phyloP scores from a whole-genome alignment of 106 monocot genomes.

The Ottelia alismoides region DNA sequence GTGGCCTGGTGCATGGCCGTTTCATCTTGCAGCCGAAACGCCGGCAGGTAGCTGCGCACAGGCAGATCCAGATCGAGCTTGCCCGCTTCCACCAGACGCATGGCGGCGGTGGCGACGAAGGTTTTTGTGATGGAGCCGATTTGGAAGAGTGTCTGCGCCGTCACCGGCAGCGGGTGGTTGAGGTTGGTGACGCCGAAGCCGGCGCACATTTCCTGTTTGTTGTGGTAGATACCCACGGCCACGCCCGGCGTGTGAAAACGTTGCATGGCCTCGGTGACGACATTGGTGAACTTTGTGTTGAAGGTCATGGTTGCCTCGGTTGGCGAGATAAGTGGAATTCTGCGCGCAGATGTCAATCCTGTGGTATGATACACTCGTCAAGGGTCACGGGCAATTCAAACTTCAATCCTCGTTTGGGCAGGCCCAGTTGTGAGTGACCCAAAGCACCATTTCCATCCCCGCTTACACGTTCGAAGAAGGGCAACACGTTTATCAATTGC shows the following conservation, averaged over 20 bases:
- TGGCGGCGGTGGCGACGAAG: not conserved
- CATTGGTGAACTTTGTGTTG: not conserved
- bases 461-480: too few relatives aligned
- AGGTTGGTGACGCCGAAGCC: not conserved
- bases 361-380: too few relatives aligned
- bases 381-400: too few relatives aligned
- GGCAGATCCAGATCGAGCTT: not conserved
- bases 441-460: too few relatives aligned
- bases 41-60: not conserved
- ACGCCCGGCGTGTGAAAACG: not conserved
- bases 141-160: not conserved
- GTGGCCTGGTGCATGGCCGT: not conserved
- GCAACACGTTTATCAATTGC: too few relatives aligned
- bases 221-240: not conserved
- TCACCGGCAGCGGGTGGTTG: not conserved
- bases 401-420: too few relatives aligned
- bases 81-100: not conserved
- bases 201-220: not conserved
- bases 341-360: too few relatives aligned
- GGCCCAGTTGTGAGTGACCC: too few relatives aligned
- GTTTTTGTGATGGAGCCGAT: not conserved
- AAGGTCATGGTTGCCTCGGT: too few relatives aligned
- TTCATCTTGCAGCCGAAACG: not conserved
- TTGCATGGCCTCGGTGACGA: not conserved
- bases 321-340: too few relatives aligned